These are phyloP conservation scores for Ustilago nuda DNA, from an alignment of 1,284 basidiomycete genomes.

Conservation along the genomic window DNA sequence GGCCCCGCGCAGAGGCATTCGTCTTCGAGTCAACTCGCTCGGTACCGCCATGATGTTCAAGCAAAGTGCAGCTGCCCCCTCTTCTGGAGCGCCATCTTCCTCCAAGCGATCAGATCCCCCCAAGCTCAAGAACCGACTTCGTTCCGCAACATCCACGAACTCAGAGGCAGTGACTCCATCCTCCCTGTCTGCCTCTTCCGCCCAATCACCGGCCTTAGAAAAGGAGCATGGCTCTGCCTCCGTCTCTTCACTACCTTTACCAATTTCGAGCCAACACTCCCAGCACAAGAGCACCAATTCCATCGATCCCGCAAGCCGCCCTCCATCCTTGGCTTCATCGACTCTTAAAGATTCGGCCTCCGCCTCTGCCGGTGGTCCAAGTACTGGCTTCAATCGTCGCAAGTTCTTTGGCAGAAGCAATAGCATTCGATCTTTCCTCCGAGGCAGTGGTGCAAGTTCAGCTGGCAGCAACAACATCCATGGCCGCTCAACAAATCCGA, in stretches of 20 bases:
- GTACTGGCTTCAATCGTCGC: slow-evolving; percentile 36
- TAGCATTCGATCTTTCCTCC: slow-evolving; percentile 42
- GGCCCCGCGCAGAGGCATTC: slow-evolving; percentile 25
- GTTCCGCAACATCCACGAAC: slow-evolving; percentile 22
- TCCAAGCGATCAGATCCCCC: neutral
- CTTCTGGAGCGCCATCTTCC: neutral
- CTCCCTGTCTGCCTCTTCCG: slow-evolving; percentile 1
- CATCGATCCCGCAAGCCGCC: neutral
- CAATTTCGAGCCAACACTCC: slow-evolving; percentile 2
- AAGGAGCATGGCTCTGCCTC: slow-evolving; percentile 5
- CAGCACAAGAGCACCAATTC: neutral
- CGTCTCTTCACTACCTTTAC: neutral
- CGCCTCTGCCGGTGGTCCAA: slow-evolving; percentile 3
- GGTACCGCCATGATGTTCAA: slow-evolving; percentile 37
- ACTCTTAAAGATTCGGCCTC: neutral
- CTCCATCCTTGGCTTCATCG: neutral
- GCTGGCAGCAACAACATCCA: slow-evolving; percentile 1
- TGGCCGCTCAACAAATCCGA: neutral
- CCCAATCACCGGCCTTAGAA: neutral
- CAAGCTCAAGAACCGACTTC: slow-evolving; percentile 18
- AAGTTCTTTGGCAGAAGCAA: slow-evolving; percentile 50
- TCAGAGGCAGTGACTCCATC: neutral
- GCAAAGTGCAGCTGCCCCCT: slow-evolving; percentile 11
- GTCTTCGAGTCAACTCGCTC: slow-evolving; percentile 37
- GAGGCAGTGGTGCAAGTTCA: slow-evolving; percentile 8